Base-by-base conservation (phyloP, 2,329 filamentous ascomycete genomes). In the Alternaria sp. region DNA sequence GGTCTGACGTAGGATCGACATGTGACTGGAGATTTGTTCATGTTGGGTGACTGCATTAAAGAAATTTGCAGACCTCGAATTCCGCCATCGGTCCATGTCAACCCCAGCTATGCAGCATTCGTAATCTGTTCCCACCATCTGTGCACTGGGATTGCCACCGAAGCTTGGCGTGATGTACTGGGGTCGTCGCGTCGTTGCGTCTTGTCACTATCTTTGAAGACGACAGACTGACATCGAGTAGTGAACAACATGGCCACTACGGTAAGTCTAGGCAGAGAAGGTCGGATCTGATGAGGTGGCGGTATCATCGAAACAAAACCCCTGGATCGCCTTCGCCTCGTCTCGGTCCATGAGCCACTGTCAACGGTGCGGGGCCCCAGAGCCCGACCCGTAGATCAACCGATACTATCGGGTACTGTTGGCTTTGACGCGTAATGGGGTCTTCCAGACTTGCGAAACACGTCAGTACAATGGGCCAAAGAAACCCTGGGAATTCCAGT, bases 341-440 rank as follows among this genome's bases (percentile, higher is more conserved):
- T 60, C 55, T 69, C 67, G 70, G 63, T 57, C 67, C 62, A 67
- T 69, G 32, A 59, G 59, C 51, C 58, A 62, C 57, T 56, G 63
- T 46, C 66, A 63, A 58, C 52, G 61, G 57, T 72, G 70, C 70
- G 71, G 71, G 71, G 69, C 71, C 70, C 71, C 71, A 68, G 66
- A 70, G 65, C 62, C 68, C 68, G 62, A 66, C 55, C 36, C 53
- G 63, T 58, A 57, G 65, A 67, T 69, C 59, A 63, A 57, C 47
- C 61, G 66, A 55, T 45, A 50, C 32, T 32, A 28, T 59, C 56
- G 63, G 56, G 51, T 44, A 60, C 51, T 65, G 56, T 57, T 36
- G 46, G 26, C 30, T 62, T 61, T 45, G 50, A 67, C 66, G 70
- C 62, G 56, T 61, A 63, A 69, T 57, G 51, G 61, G 49, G 59